Percentiles rank a stretch among this genome's conserved stretches.
Conservation (phyloP, 768 basidiomycete species). For the Tephrocybe rancida region DNA sequence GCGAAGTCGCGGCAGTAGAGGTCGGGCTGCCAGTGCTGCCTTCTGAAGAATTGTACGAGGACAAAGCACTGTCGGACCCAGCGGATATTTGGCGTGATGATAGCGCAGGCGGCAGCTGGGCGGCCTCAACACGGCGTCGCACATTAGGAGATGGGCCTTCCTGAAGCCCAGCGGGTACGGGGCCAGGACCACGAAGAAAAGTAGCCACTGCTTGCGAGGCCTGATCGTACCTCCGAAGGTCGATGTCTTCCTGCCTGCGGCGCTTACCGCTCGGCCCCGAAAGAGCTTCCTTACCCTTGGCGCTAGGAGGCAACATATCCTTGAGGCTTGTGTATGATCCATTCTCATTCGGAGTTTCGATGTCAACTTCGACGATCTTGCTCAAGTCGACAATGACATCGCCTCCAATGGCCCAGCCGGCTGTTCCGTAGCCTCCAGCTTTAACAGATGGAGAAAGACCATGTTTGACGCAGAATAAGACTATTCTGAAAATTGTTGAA, state of each 20-base stretch:
- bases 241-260: slow-evolving; percentile 56
- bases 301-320: slow-evolving; percentile 51
- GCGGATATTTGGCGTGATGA: slow-evolving; percentile 14
- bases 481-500: slow-evolving; percentile 43
- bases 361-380: slow-evolving; percentile 65
- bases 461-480: slow-evolving; percentile 76
- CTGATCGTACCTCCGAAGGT: slow-evolving; percentile 50
- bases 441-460: slow-evolving; percentile 77
- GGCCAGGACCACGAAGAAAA: slow-evolving; percentile 46
- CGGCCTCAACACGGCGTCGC: slow-evolving; percentile 35
- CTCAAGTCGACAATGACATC: slow-evolving; percentile 84
- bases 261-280: slow-evolving; percentile 44
- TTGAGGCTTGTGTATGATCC: slow-evolving; percentile 63
- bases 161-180: slow-evolving; percentile 21
- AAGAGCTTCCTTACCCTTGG: slow-evolving; percentile 54
- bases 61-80: slow-evolving; percentile 19
- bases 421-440: slow-evolving; percentile 90
- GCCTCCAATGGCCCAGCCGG: slow-evolving; percentile 87
- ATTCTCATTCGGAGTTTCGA: slow-evolving; percentile 58
- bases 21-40: slow-evolving; percentile 13
- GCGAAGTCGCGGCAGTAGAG: slow-evolving; percentile 31
- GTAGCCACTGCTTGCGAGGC: slow-evolving; percentile 57
- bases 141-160: slow-evolving; percentile 36
- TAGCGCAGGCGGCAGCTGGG: not conserved
- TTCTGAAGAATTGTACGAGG: slow-evolving; percentile 18